These are phyloP conservation scores for Plasmopara muralis DNA, from an alignment of 352 stramenopile species.

Conservation along the genomic window DNA sequence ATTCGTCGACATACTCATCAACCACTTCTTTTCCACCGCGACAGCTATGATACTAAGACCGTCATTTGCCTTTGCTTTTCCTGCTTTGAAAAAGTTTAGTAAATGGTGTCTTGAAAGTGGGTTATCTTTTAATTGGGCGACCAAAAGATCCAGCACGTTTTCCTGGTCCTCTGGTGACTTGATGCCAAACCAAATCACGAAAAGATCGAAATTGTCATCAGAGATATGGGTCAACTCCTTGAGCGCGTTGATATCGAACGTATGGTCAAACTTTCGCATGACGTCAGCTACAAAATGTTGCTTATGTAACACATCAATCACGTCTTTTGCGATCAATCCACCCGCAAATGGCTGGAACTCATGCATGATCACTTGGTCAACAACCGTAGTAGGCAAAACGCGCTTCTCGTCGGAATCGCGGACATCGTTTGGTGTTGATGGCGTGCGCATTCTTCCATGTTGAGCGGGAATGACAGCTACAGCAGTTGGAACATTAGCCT, in stretches of 20 bases:
- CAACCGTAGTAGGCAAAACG: neutral
- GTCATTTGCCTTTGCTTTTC: neutral
- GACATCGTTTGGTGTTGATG: neutral
- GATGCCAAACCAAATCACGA: neutral
- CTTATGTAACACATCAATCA: neutral
- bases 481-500: neutral
- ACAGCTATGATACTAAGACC: neutral
- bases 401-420: neutral
- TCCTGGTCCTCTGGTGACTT: neutral
- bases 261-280: neutral
- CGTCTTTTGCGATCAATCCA: neutral
- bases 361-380: neutral
- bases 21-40: neutral
- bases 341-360: neutral
- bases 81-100: neutral
- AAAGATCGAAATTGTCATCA: neutral
- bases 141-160: neutral
- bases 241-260: neutral
- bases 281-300: neutral
- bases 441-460: neutral
- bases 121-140: neutral
- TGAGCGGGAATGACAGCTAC: neutral
- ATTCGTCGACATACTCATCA: neutral
- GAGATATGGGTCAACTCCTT: neutral
- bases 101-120: neutral